Evolutionary conservation across 495 filamentous ascomycete genomes (phyloP), one percentile per base, ranked within the genome.

Genomic region (Viridothelium virens): DNA sequence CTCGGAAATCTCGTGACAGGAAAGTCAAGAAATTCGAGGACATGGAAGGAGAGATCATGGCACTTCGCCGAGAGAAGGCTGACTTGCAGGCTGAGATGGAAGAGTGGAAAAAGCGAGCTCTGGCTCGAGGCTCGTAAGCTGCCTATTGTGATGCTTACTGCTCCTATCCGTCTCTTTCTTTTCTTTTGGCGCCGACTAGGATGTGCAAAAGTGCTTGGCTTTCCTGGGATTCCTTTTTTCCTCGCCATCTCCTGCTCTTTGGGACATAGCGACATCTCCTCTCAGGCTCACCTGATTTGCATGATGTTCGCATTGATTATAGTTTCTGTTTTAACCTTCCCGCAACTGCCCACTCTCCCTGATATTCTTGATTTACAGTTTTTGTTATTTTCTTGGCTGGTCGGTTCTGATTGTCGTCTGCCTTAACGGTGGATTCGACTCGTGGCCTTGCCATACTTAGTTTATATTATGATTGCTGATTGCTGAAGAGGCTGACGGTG

Each of bases 1-100:
- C 94, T 68, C 90, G 94, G 53, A 97, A 97, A 77, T 97, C 93
- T 47, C 89, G 94, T 12, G 86, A 90, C 67, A 87, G 90, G 70
- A 92, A 94, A 77, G 80, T 90, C 7, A 79, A 86, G 70, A 85
- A 86, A 63, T 81, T 90, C 64, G 83, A 87, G 9, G 82, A 81
- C 47, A 79, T 95, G 67, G 82, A 86, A 72, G 71, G 67, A 5
- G 75, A 79, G 61, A 85, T 87, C 65, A 77, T 72, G 48, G 75
- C 81, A 61, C 63, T 65, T 12, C 12, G 16, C 6, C 12, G 31
- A 14, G 63, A 50, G 33, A 31, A 34, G 46, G 31, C 66, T n/a
- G 65, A 67, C 61, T 72, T 86, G 2, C 74, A 84, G 73, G 76
- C 76, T 31, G 73, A 86, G 62, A 74, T 82, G 33, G 76, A 83